Base-by-base conservation (phyloP, 2,329 filamentous ascomycete genomes). In the Xylariaceae sp. region DNA sequence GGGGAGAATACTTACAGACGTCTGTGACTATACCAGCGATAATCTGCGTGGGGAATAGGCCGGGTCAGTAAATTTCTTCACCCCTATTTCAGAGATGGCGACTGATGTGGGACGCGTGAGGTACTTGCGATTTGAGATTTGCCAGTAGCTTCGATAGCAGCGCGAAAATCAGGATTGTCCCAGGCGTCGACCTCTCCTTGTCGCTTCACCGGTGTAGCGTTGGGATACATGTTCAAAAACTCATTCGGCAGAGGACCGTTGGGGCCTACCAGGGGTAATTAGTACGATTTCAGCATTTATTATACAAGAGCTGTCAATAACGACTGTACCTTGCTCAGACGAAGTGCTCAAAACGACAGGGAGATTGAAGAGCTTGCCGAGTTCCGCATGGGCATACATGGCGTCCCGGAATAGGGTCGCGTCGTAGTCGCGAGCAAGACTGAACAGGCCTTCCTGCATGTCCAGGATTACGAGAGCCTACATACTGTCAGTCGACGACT, bases 121-220 rank as follows among this genome's bases (percentile, higher is more conserved):
- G 22, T 27, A 27, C 22, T 27, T 27, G 7, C 22, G 59, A 90
- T 72, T 65, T 90, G 87, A 30, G 75, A 82, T 65, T 82, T 83
- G 50, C 79, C 79, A 4, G 84, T 79, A 1, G 83, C 84, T 55
- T 75, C 69, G 53, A 90, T 75, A 2, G 87, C 86, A 1, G 72
- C 73, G 33, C 77, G 77, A 71, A 90, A 89, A 0, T 86, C 79
- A 2, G 75, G 58, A 58, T 88, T 89, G 63, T 90, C 87, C 87
- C 85, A 89, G 2, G 87, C 86, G 62, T 89, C 80, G 60, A 90
- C 85, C 62, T 90, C 83, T 36, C 87, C 86, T 53, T 85, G 76
- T 33, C 87, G 81, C 58, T 77, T 73, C 62, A 90, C 79, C 11
- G 89, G 70, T 0, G 86, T 80, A 0, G 83, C 80, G 41, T 80